phyloP scores from a whole-genome alignment of 2,329 filamentous ascomycete species.

The Aspergillus pseudonomiae region DNA sequence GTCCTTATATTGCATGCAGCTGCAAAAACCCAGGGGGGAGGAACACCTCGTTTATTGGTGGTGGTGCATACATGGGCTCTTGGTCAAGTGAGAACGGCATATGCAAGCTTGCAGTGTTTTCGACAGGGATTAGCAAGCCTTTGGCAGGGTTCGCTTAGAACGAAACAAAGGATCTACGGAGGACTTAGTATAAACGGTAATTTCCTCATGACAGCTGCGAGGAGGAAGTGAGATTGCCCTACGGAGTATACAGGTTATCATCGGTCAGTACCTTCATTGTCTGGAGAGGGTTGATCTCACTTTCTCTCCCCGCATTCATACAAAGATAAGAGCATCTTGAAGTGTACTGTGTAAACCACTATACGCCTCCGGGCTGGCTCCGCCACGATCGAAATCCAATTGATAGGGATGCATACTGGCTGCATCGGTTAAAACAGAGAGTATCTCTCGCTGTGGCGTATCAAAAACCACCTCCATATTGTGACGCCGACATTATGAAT shows the following conservation, averaged over 20 bases:
- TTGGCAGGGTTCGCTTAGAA: constrained; percentile 3
- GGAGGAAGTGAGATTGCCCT: not conserved
- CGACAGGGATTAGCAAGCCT: constrained; percentile 9
- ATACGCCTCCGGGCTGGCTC: too few relatives aligned
- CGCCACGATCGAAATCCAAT: constrained; percentile 5
- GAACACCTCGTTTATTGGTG: constrained; percentile 8
- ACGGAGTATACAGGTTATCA: not conserved
- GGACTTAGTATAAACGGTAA: not conserved
- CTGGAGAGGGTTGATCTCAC: too few relatives aligned
- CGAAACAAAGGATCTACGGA: constrained; percentile 3
- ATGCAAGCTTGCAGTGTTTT: constrained; percentile 6
- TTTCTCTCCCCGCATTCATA: not conserved
- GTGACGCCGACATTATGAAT: not conserved
- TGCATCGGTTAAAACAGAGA: not conserved
- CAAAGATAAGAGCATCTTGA: not conserved
- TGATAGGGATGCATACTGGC: constrained; percentile 1
- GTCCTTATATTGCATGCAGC: constrained; percentile 21
- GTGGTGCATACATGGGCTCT: constrained; percentile 14
- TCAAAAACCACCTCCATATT: too few relatives aligned
- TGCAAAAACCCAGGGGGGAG: constrained; percentile 14
- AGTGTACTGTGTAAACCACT: too few relatives aligned
- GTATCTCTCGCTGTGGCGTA: not conserved
- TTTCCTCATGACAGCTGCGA: not conserved
- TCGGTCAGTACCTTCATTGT: too few relatives aligned
- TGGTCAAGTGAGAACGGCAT: constrained; percentile 18